These are phyloP conservation scores for Punctularia strigosozonata DNA, from an alignment of 768 basidiomycete genomes.

Conservation along the genomic window DNA sequence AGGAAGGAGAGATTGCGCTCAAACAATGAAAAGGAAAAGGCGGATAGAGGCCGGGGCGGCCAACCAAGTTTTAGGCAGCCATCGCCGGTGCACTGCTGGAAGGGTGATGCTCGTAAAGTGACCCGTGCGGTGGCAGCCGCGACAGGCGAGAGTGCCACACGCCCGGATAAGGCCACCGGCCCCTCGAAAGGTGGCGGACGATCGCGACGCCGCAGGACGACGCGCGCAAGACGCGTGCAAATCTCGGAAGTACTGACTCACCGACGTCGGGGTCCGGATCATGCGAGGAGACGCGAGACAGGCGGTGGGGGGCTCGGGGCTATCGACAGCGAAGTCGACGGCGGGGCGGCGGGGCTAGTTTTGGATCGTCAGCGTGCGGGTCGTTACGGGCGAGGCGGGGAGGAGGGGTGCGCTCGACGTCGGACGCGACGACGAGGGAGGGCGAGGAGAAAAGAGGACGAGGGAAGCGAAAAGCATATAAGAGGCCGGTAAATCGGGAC, in stretches of 20 bases:
- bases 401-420: constrained; percentile 12
- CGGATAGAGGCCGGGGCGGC: not conserved
- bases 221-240: not conserved
- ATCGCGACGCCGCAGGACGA: too few relatives aligned
- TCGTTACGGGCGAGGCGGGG: constrained; percentile 18
- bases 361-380: constrained; percentile 23
- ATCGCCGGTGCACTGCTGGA: too few relatives aligned
- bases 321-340: not conserved
- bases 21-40: not conserved
- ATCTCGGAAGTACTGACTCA: constrained; percentile 18
- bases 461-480: constrained; percentile 20
- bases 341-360: constrained; percentile 1
- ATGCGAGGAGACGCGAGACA: constrained; percentile 25
- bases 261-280: constrained; percentile 23
- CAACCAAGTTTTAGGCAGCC: too few relatives aligned
- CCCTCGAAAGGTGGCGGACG: too few relatives aligned
- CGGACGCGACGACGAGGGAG: constrained; percentile 11
- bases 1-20: not conserved
- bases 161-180: too few relatives aligned
- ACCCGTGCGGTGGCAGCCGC: too few relatives aligned
- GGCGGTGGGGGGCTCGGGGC: constrained; percentile 2
- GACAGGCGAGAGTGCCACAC: too few relatives aligned
- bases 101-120: too few relatives aligned
- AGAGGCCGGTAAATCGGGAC: constrained; percentile 14
- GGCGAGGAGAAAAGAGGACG: constrained; percentile 15